These are phyloP conservation scores for Annulohypoxylon moriforme DNA, from an alignment of 495 filamentous ascomycete species.

Conservation along the genomic window DNA sequence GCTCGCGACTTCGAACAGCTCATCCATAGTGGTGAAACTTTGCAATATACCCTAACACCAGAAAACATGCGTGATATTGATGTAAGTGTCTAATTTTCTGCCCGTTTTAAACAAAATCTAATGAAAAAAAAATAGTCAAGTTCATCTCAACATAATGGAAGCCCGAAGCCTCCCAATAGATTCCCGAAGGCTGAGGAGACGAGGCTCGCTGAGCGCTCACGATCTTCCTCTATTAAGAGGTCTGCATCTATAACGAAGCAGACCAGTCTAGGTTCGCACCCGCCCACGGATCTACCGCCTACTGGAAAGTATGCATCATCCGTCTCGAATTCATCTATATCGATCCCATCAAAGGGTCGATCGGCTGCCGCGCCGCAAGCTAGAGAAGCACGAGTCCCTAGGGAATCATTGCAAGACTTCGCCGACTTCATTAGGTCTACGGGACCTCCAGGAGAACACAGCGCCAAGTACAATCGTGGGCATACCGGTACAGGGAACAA, in stretches of 20 bases:
- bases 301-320: conserved; percentile 42
- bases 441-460: conserved; percentile 66
- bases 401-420: conserved; percentile 77
- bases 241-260: conserved; percentile 55
- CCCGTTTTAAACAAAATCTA: conserved; percentile 32
- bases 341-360: conserved; percentile 47
- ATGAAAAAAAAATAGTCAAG: conserved; percentile 50
- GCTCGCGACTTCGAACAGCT: conserved; percentile 80
- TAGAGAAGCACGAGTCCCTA: conserved; percentile 72
- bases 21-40: conserved; percentile 89
- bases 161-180: conserved; percentile 51
- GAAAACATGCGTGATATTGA: conserved; percentile 88
- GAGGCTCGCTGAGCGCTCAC: conserved; percentile 50
- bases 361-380: conserved; percentile 60
- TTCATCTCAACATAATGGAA: conserved; percentile 49
- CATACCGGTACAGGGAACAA: conserved; percentile 1
- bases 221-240: conserved; percentile 55
- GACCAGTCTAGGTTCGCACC: conserved; percentile 52
- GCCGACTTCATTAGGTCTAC: conserved; percentile 88
- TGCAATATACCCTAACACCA: conserved; percentile 93
- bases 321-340: conserved; percentile 45
- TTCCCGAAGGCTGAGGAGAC: conserved; percentile 58
- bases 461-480: conserved; percentile 31
- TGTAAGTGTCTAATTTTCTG: conserved; percentile 59
- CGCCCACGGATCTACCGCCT: conserved; percentile 50